Evolutionary conservation across 495 filamentous ascomycete genomes (phyloP), one percentile per base, ranked within the genome.

Genomic region (Aspergillus sclerotiicarbonarius): DNA sequence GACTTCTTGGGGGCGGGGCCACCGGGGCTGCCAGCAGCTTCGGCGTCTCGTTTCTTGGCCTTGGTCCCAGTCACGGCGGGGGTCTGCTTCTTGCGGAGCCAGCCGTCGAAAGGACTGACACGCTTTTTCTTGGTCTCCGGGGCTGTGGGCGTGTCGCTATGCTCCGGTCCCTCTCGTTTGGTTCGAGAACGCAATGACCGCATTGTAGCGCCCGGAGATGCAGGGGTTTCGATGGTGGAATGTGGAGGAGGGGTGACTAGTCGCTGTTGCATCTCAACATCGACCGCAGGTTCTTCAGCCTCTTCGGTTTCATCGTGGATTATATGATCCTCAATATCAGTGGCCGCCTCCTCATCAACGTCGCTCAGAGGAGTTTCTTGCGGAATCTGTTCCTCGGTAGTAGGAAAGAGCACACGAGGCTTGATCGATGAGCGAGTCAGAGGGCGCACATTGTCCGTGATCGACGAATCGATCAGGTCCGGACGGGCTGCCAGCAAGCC

Each of bases 381-480:
- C 19, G 57, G 47, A 0, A 53, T 62, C 15, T 50, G 67, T 57
- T 78, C 66, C 37, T 75, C 67, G 10, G 76, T 69, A 19, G 76
- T 71, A 13, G 90, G 86, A 76, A 96, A 98, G 9, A 98, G 84
- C 13, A 92, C 80, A 35, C 92, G 88, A 3, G 93, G 93, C 66
- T 91, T 90, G 73, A 96, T 81, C 3, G 86, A 81, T 0, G 87
- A 85, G 49, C 90, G 87, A 30, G 87, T 90, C 19, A 90, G 66
- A 29, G 86, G 83, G 20, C 83, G 80, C 32, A 75, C 63, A 25
- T 67, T 70, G 4, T 70, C 54, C 41, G 62, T 31, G 10, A 70
- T 21, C 29, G 68, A 62, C 8, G 67, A 62, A 19, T 78, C 69
- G 30, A 75, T 62, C 44, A 77, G 63, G 57, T 78, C 74, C 32